Conservation (phyloP, 352 stramenopile genomes). For the Thraustotheca clavata region DNA sequence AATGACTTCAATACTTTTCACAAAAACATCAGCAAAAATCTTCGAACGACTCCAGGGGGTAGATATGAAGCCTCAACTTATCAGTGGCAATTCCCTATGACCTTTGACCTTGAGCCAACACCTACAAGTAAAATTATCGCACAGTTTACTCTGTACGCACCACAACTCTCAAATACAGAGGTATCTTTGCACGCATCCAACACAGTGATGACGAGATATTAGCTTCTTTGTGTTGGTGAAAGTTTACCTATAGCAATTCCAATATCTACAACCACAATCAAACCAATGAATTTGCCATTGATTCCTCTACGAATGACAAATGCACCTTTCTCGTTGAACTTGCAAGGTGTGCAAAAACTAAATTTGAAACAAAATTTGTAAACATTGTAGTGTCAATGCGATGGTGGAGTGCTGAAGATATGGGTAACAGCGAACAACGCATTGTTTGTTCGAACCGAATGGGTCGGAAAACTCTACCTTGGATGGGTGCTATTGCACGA, state of each 20-base stretch:
- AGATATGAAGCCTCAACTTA: not conserved
- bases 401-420: slow-evolving; percentile 31
- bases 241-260: not conserved
- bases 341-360: not conserved
- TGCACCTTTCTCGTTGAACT: not conserved
- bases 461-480: slow-evolving; percentile 24
- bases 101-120: not conserved
- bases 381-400: slow-evolving; percentile 25
- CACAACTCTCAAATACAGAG: not conserved
- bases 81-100: slow-evolving; percentile 10
- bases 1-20: not conserved
- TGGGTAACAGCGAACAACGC: slow-evolving; percentile 35
- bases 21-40: not conserved
- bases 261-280: not conserved
- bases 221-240: slow-evolving; percentile 10
- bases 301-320: slow-evolving; percentile 18
- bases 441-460: slow-evolving; percentile 57
- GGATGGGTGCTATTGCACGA: slow-evolving; percentile 55
- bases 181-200: not conserved
- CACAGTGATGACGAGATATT: not conserved
- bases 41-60: not conserved
- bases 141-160: not conserved
- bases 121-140: not conserved
- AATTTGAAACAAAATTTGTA: not conserved
- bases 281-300: not conserved